Evolutionary conservation across 2,329 filamentous ascomycete species (phyloP).

Genomic region (Xylariales sp.): DNA sequence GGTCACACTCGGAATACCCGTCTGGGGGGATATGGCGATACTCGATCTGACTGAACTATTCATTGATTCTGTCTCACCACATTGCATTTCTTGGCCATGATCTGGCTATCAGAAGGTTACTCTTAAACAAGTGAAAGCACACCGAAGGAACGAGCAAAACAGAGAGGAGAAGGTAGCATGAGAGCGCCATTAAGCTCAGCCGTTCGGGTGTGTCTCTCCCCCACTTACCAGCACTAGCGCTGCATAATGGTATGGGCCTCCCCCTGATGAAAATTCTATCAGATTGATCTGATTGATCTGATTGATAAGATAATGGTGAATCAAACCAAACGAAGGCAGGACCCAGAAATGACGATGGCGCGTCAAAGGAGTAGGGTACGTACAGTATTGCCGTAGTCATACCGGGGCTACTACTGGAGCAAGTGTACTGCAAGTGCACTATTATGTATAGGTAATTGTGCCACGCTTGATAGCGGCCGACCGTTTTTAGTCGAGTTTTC

Average conservation of each 20-base stretch:
- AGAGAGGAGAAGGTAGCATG: slow-evolving; percentile 5
- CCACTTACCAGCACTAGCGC: slow-evolving; percentile 23
- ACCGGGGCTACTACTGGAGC: background rate
- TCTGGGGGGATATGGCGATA: background rate
- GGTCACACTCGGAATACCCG: background rate
- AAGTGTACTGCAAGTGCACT: background rate
- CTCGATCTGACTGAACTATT: too few species aligned
- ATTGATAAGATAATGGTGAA: slow-evolving; percentile 39
- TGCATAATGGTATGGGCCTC: slow-evolving; percentile 22
- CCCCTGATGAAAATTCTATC: slow-evolving; percentile 39
- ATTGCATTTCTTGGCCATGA: background rate
- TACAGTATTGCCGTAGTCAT: background rate
- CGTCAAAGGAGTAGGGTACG: too few species aligned
- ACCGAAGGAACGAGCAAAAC: background rate
- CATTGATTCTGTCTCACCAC: background rate
- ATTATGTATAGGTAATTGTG: background rate
- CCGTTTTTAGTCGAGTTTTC: slow-evolving; percentile 4
- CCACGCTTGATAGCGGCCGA: background rate
- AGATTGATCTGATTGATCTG: slow-evolving; percentile 38
- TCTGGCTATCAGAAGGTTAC: background rate
- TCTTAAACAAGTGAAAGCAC: background rate
- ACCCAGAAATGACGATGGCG: too few species aligned
- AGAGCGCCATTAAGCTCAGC: slow-evolving; percentile 13
- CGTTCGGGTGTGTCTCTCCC: background rate
- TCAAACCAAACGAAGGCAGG: slow-evolving; percentile 16